Conservation (phyloP, 164 flowering plant species). For the Umbilicus rupestris region DNA sequence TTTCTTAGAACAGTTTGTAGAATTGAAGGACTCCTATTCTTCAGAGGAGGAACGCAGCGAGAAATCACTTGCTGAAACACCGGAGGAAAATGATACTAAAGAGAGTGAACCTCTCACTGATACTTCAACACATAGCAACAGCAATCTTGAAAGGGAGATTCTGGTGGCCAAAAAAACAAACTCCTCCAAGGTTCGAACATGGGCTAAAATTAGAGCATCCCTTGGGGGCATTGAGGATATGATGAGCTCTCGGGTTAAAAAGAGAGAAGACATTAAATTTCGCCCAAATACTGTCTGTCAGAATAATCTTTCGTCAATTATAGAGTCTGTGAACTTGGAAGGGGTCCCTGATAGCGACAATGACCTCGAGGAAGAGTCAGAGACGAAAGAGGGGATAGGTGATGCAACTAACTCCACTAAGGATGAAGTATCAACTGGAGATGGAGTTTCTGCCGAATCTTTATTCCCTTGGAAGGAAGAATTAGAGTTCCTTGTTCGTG, state of each 20-base stretch:
- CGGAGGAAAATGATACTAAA: slow-evolving; percentile 18
- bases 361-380: slow-evolving; percentile 50
- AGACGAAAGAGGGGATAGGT: slow-evolving; percentile 42
- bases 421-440: slow-evolving; percentile 13
- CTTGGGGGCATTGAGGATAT: slow-evolving; percentile 25
- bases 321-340: slow-evolving; percentile 16
- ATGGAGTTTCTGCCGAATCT: slow-evolving; percentile 24
- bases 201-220: slow-evolving; percentile 27
- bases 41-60: slow-evolving; percentile 15
- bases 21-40: slow-evolving; percentile 12
- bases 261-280: slow-evolving; percentile 14
- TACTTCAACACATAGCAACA: slow-evolving; percentile 13
- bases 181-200: slow-evolving; percentile 12
- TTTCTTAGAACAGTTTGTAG: slow-evolving; percentile 25
- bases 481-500: slow-evolving; percentile 75
- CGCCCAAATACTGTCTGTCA: neutral
- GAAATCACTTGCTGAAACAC: slow-evolving; percentile 9
- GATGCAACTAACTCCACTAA: slow-evolving; percentile 14
- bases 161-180: slow-evolving; percentile 7
- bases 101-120: slow-evolving; percentile 11
- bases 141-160: slow-evolving; percentile 10
- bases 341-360: slow-evolving; percentile 19
- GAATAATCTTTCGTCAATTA: slow-evolving; percentile 19
- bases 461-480: slow-evolving; percentile 68
- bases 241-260: slow-evolving; percentile 28